Evolutionary conservation across 768 basidiomycete genomes (phyloP).

Genomic region (Phylloporus arenicola): DNA sequence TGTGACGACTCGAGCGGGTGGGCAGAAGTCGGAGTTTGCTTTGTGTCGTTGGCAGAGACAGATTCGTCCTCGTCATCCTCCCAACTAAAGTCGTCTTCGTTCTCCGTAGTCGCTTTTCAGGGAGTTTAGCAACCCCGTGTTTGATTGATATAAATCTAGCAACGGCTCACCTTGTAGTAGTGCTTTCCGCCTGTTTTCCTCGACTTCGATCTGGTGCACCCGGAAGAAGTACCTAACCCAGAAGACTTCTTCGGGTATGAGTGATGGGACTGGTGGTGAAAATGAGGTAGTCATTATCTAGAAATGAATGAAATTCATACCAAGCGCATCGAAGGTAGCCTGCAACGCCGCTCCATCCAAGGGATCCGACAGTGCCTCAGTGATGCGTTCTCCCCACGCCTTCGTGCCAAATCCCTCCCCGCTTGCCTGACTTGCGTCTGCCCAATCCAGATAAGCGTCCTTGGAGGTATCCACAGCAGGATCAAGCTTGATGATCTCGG

Average conservation of each 20-base stretch:
- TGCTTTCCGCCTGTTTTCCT: constrained; percentile 74
- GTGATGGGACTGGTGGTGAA: constrained; percentile 56
- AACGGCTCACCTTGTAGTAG: constrained; percentile 57
- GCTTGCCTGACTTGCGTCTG: constrained; percentile 51
- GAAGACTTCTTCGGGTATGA: constrained; percentile 59
- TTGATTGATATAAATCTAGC: neutral
- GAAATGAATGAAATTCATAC: constrained; percentile 36
- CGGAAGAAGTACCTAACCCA: constrained; percentile 93
- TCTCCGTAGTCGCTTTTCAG: constrained; percentile 49
- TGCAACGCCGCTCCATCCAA: constrained; percentile 50
- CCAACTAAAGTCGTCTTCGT: constrained; percentile 90
- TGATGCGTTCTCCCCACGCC: constrained; percentile 51
- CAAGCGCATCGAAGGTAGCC: constrained; percentile 50
- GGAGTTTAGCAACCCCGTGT: constrained; percentile 3
- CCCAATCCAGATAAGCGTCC: constrained; percentile 58
- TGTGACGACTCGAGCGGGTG: constrained; percentile 18
- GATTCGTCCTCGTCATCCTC: constrained; percentile 85
- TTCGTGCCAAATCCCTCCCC: constrained; percentile 42
- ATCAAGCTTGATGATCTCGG: constrained; percentile 69
- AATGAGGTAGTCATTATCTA: constrained; percentile 5
- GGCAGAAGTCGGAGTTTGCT: neutral
- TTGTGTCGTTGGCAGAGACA: constrained; percentile 12
- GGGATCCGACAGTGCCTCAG: constrained; percentile 44
- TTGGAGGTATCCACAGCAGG: constrained; percentile 60
- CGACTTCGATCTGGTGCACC: constrained; percentile 69